Evolutionary conservation across 768 basidiomycete species (phyloP), one percentile per base, ranked within the genome.

Genomic region (Boletellus sp.): DNA sequence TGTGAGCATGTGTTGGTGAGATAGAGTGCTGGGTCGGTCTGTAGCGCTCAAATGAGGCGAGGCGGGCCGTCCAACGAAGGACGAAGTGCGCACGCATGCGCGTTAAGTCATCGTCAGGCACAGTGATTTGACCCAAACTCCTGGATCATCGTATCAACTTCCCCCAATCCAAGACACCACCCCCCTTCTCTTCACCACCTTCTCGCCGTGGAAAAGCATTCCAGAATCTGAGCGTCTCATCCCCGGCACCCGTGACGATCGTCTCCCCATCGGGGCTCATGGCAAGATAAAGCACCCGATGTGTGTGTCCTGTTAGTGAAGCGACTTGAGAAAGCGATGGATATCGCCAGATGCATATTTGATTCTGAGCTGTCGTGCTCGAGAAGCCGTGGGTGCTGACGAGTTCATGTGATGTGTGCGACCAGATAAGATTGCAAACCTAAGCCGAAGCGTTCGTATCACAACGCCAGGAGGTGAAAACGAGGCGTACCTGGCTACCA

Each of bases 341-440:
- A 67, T 96, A 98, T 64, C 86, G 87, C 93, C 93, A 93, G 51
- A 93, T 89, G 59, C 89, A 92, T 42, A 95, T 94, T 65, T 98
- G 95, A 68, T 98, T 96, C 67, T 96, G 94, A 2, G 93, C 87
- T 0, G 91, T 84, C 3, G 91, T 92, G 6, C 86, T 89, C 12
- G 92, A 94, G 72, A 93, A 99, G 1, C 95, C 95, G 59, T 99
- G 95, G 0, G 95, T 99, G 11, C 94, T 96, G 24, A 99, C 95
- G 23, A 99, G 81, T 69, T 99, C 95, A 57, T 96, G 94, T 2
- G 95, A 95, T 7, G 90, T 98, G 31, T 85, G 72, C 0, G 92
- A 94, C 94, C 94, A 98, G 52, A 93, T 90, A 48, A 98, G 82
- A 72, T 98, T 98, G 75, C 94, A 97, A 36, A 97, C 92, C 92